Percentiles rank a stretch among this genome's conserved stretches.
These are phyloP conservation scores for Lodderomyces parapsilosis DNA, from an alignment of 1,139 yeast genomes.

Conservation along the genomic window DNA sequence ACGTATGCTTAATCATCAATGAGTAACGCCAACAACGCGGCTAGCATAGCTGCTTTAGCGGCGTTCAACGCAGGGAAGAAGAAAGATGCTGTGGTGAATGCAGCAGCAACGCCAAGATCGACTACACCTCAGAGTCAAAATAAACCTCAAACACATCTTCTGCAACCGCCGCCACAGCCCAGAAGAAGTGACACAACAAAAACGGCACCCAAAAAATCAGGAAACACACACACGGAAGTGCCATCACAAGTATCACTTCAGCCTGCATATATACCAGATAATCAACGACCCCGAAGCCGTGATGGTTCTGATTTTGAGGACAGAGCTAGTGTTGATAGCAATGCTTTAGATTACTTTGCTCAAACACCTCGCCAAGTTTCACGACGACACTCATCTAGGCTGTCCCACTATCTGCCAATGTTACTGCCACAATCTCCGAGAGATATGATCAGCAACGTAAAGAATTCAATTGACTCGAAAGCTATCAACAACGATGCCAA, in stretches of 20 bases:
- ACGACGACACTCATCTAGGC: not conserved
- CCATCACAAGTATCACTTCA: not conserved
- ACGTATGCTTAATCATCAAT: not conserved
- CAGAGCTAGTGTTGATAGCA: not conserved
- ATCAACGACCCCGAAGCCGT: not conserved
- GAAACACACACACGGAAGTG: not conserved
- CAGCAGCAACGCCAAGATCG: not conserved
- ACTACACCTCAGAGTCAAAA: not conserved
- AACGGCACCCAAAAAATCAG: not conserved
- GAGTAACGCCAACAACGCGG: conserved; percentile 15
- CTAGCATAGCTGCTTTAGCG: conserved; percentile 36
- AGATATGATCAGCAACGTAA: conserved; percentile 25
- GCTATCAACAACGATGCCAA: conserved; percentile 17
- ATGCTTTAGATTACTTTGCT: not conserved
- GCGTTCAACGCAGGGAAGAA: conserved; percentile 26
- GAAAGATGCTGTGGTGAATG: conserved; percentile 11
- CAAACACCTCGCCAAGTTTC: conserved; percentile 1
- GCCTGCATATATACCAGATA: not conserved
- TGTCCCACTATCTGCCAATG: conserved; percentile 1
- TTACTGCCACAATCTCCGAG: conserved; percentile 16
- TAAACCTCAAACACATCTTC: conserved; percentile 1
- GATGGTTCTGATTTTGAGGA: not conserved
- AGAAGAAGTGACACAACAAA: conserved; percentile 1
- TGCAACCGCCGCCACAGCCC: conserved; percentile 1
- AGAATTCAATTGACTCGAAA: conserved; percentile 24